A percentile compares a stretch with the other conserved stretches of the same genome.
Conservation (phyloP, 75 land plant species). For the Adiantum capillusveneris region DNA sequence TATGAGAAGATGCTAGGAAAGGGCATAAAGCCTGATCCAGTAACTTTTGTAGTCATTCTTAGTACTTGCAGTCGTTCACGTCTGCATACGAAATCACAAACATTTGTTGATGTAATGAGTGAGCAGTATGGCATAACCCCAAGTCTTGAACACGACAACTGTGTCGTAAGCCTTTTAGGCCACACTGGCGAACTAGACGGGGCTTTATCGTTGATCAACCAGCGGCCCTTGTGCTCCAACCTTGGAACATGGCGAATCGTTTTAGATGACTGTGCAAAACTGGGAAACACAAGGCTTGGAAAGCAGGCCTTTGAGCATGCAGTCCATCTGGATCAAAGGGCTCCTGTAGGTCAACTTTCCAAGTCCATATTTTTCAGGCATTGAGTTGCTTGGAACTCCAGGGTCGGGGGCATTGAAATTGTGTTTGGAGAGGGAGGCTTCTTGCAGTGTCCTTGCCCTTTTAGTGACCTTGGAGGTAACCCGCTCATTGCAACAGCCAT, state of each 20-base stretch:
- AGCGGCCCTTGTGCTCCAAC: conserved; percentile 29
- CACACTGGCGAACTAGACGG: conserved; percentile 18
- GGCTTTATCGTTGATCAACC: conserved; percentile 29
- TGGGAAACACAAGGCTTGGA: conserved; percentile 35
- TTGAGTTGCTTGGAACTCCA: too few species aligned
- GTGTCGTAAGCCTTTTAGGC: conserved; percentile 34
- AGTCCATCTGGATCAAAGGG: not conserved
- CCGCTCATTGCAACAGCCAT: too few species aligned
- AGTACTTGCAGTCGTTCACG: not conserved
- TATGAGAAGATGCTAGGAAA: conserved; percentile 1
- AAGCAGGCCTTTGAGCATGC: not conserved
- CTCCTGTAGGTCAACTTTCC: not conserved
- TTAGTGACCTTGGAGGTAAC: too few species aligned
- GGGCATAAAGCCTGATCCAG: conserved; percentile 35
- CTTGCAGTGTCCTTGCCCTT: too few species aligned
- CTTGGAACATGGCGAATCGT: conserved; percentile 30
- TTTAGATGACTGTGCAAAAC: conserved; percentile 25
- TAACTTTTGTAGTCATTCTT: conserved; percentile 34
- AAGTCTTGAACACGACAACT: conserved; percentile 29
- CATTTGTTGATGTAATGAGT: conserved; percentile 19
- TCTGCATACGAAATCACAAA: not conserved
- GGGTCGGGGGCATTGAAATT: too few species aligned
- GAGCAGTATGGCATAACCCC: conserved; percentile 17
- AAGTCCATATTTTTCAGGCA: too few species aligned
- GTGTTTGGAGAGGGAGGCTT: too few species aligned